These are phyloP conservation scores for Psilocybe azurescens DNA, from an alignment of 768 basidiomycete species.

Conservation along the genomic window DNA sequence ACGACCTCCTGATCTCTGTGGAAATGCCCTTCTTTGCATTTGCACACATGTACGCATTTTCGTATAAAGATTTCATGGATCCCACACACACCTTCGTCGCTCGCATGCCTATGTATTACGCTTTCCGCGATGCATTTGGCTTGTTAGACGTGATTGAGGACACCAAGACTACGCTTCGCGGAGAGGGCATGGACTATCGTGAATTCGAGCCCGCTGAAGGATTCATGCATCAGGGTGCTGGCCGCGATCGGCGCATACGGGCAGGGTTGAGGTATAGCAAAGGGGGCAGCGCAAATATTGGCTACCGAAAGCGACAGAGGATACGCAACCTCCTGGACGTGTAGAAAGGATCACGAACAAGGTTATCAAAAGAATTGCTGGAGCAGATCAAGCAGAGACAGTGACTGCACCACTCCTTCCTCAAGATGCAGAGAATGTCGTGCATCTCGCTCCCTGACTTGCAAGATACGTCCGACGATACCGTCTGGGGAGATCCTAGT, in stretches of 20 bases:
- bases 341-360: conserved; percentile 47
- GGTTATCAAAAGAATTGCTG: conserved; percentile 45
- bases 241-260: conserved; percentile 83
- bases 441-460: conserved; percentile 70
- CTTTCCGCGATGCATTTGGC: conserved; percentile 89
- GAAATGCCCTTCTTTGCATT: conserved; percentile 99
- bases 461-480: conserved; percentile 44
- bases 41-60: conserved; percentile 95
- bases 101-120: conserved; percentile 88
- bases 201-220: conserved; percentile 97
- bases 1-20: conserved; percentile 90
- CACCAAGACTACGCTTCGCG: conserved; percentile 77
- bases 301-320: conserved; percentile 72
- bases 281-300: conserved; percentile 95
- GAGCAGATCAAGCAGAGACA: conserved; percentile 53
- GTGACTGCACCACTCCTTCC: conserved; percentile 79
- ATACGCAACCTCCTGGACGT: conserved; percentile 42
- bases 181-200: conserved; percentile 93
- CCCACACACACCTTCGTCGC: conserved; percentile 66
- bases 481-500: conserved; percentile 40
- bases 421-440: conserved; percentile 63
- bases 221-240: conserved; percentile 87
- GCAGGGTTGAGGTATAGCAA: conserved; percentile 92
- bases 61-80: conserved; percentile 85
- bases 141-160: conserved; percentile 88